These are phyloP conservation scores for Hansenula anomala DNA, from an alignment of 1,139 yeast species.

Conservation along the genomic window DNA sequence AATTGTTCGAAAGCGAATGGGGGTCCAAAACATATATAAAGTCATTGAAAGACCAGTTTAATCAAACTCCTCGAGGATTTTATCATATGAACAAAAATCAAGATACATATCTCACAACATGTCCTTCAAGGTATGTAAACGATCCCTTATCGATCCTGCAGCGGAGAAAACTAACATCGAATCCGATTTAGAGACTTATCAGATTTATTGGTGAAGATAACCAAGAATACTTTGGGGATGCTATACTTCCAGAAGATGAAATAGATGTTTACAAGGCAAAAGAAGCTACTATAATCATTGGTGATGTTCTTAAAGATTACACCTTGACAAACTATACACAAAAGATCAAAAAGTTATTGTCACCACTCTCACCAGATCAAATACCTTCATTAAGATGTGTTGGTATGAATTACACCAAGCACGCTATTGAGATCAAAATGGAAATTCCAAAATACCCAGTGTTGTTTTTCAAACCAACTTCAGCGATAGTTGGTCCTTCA, in stretches of 20 bases:
- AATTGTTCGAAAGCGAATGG: too few relatives aligned
- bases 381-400: conserved; percentile 33
- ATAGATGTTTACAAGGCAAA: conserved; percentile 19
- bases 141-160: too few relatives aligned
- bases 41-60: too few relatives aligned
- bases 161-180: too few relatives aligned
- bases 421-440: conserved; percentile 26
- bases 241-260: conserved; percentile 16
- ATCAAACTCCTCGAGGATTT: too few relatives aligned
- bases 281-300: conserved; percentile 33
- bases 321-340: conserved; percentile 23
- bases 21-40: too few relatives aligned
- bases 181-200: conserved; percentile 1
- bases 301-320: conserved; percentile 35
- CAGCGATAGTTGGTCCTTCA: conserved; percentile 34
- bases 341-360: conserved; percentile 26
- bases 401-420: conserved; percentile 29
- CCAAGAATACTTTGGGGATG: conserved; percentile 8
- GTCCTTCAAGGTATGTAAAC: too few relatives aligned
- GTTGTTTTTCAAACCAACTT: conserved; percentile 38
- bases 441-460: conserved; percentile 39
- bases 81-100: too few relatives aligned
- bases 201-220: conserved; percentile 10
- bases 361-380: conserved; percentile 32
- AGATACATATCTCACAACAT: too few relatives aligned